phyloP scores from a whole-genome alignment of 441 rosid genomes.

The Flueggea neowawraea region DNA sequence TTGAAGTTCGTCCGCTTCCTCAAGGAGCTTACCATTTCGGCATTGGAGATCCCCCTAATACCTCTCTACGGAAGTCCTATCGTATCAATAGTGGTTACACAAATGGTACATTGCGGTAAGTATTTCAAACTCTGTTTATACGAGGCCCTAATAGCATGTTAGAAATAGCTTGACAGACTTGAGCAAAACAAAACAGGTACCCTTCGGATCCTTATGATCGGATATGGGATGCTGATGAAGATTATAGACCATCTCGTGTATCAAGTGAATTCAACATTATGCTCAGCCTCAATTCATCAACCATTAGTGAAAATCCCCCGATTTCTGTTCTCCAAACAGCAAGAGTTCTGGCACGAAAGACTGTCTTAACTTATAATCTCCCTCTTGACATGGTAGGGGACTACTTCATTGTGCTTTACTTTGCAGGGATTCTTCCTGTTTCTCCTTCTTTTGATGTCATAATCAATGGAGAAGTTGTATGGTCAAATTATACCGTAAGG shows the following conservation, averaged over 20 bases:
- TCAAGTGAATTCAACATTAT: conserved; percentile 39
- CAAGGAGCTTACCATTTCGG: conserved; percentile 57
- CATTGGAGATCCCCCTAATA: conserved; percentile 32
- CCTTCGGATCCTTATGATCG: conserved; percentile 87
- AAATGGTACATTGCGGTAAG: conserved; percentile 60
- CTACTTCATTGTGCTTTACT: conserved; percentile 73
- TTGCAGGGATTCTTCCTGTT: conserved; percentile 74
- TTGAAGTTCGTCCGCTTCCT: conserved; percentile 84
- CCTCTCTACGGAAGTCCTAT: conserved; percentile 52
- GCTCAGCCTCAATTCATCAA: conserved; percentile 31
- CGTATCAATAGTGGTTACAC: conserved; percentile 69
- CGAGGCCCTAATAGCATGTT: too few species aligned
- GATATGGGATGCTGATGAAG: conserved; percentile 77
- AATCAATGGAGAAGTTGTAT: conserved; percentile 52
- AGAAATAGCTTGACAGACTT: conserved; percentile 1
- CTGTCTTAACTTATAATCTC: conserved; percentile 53
- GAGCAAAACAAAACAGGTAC: conserved; percentile 42
- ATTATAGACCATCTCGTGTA: conserved; percentile 55
- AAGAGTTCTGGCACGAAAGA: conserved; percentile 56
- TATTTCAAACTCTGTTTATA: neutral
- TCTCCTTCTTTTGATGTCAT: conserved; percentile 64
- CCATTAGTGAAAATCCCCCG: conserved; percentile 61
- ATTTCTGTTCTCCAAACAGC: conserved; percentile 70
- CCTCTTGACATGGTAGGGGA: conserved; percentile 43
- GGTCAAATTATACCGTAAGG: conserved; percentile 46